Evolutionary conservation across 768 basidiomycete species (phyloP).

Genomic region (Dioszegia aurantiaca): DNA sequence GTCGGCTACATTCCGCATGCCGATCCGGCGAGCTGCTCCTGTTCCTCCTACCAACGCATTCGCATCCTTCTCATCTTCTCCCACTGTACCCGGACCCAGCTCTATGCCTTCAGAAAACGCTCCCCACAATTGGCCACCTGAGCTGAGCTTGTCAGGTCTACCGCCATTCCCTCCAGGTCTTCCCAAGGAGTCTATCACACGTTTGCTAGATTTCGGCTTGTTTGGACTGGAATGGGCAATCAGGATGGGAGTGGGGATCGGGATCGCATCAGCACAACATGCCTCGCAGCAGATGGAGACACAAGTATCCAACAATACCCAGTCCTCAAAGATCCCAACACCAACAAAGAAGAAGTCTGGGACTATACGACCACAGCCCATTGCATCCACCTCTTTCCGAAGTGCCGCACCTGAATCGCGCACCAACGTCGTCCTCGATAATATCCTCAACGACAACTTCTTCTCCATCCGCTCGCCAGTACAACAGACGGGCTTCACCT

Average conservation of each 20-base stretch:
- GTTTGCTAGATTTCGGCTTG: constrained; percentile 46
- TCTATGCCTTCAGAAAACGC: constrained; percentile 9
- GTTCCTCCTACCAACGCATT: constrained; percentile 18
- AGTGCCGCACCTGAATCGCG: not conserved
- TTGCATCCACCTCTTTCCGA: not conserved
- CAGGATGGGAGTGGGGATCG: constrained; percentile 50
- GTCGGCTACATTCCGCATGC: constrained; percentile 2
- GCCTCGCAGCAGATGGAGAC: constrained; percentile 8
- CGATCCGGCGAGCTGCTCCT: constrained; percentile 9
- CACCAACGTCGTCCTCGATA: constrained; percentile 30
- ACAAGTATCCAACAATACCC: too few relatives aligned
- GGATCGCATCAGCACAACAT: constrained; percentile 42
- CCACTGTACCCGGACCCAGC: constrained; percentile 15
- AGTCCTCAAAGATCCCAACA: not conserved
- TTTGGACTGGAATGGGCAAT: constrained; percentile 51
- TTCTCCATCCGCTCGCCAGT: constrained; percentile 23
- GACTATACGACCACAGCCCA: not conserved
- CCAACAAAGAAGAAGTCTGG: not conserved
- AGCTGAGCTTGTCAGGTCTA: constrained; percentile 25
- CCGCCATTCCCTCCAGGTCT: constrained; percentile 49
- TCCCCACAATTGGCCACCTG: constrained; percentile 22
- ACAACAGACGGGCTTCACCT: constrained; percentile 11
- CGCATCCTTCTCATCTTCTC: constrained; percentile 22
- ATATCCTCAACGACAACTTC: constrained; percentile 49
- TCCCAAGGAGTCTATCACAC: constrained; percentile 26